These are phyloP conservation scores for Ligustrum vulgare DNA, from an alignment of 257 asterid genomes.

Conservation along the genomic window DNA sequence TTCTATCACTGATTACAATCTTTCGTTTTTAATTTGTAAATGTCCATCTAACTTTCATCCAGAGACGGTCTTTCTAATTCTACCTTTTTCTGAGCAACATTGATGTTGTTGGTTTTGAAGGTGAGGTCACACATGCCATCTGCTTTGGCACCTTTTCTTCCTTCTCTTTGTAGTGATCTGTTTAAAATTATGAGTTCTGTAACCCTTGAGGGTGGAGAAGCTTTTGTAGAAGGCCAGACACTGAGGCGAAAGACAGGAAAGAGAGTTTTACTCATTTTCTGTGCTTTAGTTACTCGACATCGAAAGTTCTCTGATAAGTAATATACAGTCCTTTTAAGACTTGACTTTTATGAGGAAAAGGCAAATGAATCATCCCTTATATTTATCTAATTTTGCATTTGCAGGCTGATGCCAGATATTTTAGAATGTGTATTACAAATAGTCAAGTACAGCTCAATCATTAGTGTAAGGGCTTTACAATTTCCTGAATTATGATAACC, in stretches of 20 bases:
- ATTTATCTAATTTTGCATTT: slow-evolving; percentile 17
- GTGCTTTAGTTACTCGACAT: slow-evolving; percentile 40
- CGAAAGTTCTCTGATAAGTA: slow-evolving; percentile 46
- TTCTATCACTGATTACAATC: neutral
- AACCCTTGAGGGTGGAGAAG: slow-evolving; percentile 31
- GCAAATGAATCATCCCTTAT: neutral
- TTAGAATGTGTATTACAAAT: slow-evolving; percentile 28
- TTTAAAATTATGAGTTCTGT: slow-evolving; percentile 33
- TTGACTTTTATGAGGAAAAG: slow-evolving; percentile 9
- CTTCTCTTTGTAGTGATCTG: slow-evolving; percentile 41
- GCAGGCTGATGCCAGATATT: slow-evolving; percentile 44
- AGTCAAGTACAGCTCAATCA: slow-evolving; percentile 32
- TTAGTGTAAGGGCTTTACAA: slow-evolving; percentile 28
- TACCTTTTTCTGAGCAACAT: neutral
- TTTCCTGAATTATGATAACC: neutral
- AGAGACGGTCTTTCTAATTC: neutral
- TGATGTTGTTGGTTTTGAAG: slow-evolving; percentile 16
- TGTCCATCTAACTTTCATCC: neutral
- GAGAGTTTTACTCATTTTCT: slow-evolving; percentile 45
- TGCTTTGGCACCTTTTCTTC: slow-evolving; percentile 42
- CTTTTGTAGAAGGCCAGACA: slow-evolving; percentile 20
- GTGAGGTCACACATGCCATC: slow-evolving; percentile 51
- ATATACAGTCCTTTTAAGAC: slow-evolving; percentile 6
- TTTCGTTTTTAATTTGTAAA: neutral
- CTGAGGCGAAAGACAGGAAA: slow-evolving; percentile 38